Conservation (phyloP, 2,329 filamentous ascomycete genomes). For the Leptographium flavum region DNA sequence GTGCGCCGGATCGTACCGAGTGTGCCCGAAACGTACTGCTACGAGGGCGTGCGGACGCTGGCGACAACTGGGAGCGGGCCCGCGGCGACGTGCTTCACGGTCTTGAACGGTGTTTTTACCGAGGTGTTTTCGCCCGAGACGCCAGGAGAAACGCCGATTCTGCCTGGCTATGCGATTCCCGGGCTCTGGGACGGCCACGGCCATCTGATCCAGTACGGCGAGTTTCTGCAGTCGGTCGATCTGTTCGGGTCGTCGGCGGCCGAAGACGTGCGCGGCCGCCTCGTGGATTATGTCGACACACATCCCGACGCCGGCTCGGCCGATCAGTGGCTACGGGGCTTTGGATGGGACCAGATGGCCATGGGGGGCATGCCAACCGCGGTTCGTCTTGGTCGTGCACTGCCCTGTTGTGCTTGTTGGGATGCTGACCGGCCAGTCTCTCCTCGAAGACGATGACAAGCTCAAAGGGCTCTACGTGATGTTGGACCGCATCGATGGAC, state of each 20-base stretch:
- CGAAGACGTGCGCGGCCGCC: slow-evolving; percentile 35
- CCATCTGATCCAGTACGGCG: slow-evolving; percentile 49
- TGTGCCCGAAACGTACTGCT: slow-evolving; percentile 24
- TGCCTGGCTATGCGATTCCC: slow-evolving; percentile 42
- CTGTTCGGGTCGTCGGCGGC: slow-evolving; percentile 45
- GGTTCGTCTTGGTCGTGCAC: slow-evolving; percentile 23
- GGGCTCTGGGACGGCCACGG: slow-evolving; percentile 60
- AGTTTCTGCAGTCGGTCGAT: slow-evolving; percentile 51
- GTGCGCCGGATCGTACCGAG: background rate
- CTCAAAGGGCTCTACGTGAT: slow-evolving; percentile 48
- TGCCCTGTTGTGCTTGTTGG: background rate
- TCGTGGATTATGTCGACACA: slow-evolving; percentile 33
- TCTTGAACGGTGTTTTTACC: slow-evolving; percentile 35
- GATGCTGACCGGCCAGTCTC: slow-evolving; percentile 22
- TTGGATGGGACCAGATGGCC: slow-evolving; percentile 57
- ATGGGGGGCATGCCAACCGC: slow-evolving; percentile 53
- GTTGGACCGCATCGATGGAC: slow-evolving; percentile 55
- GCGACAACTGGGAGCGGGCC: slow-evolving; percentile 20
- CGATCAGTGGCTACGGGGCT: slow-evolving; percentile 48
- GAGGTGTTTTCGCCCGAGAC: slow-evolving; percentile 27
- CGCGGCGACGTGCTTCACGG: slow-evolving; percentile 39
- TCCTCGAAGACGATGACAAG: slow-evolving; percentile 36
- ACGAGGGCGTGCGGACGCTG: slow-evolving; percentile 28
- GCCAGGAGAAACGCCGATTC: slow-evolving; percentile 14
- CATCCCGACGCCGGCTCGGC: slow-evolving; percentile 37